Base-by-base conservation (phyloP, 345 rosid genomes). In the Camelina sativa region DNA sequence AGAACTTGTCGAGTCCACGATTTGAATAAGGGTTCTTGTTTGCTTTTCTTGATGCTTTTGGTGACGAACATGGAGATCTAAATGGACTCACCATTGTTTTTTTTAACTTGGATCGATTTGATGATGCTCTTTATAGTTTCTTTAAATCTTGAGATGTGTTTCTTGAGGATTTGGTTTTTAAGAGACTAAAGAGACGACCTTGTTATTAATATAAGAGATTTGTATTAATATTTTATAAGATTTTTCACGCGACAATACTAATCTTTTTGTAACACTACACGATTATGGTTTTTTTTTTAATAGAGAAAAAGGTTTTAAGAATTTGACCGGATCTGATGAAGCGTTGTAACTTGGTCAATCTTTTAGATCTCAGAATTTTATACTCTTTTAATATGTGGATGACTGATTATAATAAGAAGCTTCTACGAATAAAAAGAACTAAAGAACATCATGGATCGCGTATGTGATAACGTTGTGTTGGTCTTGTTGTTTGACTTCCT, bases 1-100 rank as follows among this genome's bases (percentile, higher is more conserved):
- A 82, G 82, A 92, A 92, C 70, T 88, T 89, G 62, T 88, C 96
- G 2, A 87, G 92, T 35, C 97, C 96, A 5, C 85, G 90, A 8
- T 56, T 70, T 1, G 97, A 83, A 70, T 83, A 92, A 0, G 96
- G 98, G 85, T 92, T 92, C 68, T 86, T 83, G 81, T 0, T 51
- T 68, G 37, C 20, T 56, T 63, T 78, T 65, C 80, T 82, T 73
- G 88, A 76, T 74, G 65, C 82, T 51, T 56, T 83, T 11, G 88
- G 82, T 3, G 84, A 64, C 15, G 81, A 71, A 64, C 79, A 65
- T 11, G 76, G 65, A 71, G 79, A 56, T 71, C 38, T 22, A 54
- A 53, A 51, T 43, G 67, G 53, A 1, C 73, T 78, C 58, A 72
- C 50, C 81, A 78, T 78, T 71, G 46, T 64, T n/a, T 11, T 11